Evolutionary conservation across 2,329 filamentous ascomycete species (phyloP), one percentile per base, ranked within the genome.

Genomic region (Colletotrichum lentis): DNA sequence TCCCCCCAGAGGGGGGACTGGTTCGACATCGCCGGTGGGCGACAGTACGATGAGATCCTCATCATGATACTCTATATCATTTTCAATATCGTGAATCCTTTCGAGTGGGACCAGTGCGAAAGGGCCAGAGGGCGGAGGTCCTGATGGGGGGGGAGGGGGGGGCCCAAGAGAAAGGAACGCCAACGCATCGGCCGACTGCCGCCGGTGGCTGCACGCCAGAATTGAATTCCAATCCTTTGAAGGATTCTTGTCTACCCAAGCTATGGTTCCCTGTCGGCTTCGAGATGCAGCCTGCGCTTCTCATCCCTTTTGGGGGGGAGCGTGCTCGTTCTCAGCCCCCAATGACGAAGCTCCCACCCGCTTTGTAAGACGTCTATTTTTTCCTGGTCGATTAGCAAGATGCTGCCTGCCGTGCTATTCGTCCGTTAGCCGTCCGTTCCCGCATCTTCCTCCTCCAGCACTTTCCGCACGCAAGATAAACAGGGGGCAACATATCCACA

Each of bases 351-450:
- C 55, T 63, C n/a, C 64, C 64, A 67, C 60, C 60, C 64, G 64
- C 64, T 67, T 67, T 67, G 64, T 67, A 64, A 67, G 60, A 64
- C 46, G 64, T 67, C 64, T 67, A 64, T 67, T 64, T 67, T 64
- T 64, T 60, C 35, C 20, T 39, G 60, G 16, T 52, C 22, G 54
- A 64, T 67, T 67, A 67, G 52, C 64, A 67, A 67, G 60, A 64
- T 47, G 53, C 31, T 53, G 47, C 27, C 22, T 41, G 47, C 22
- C 22, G 22, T 46, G 14, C 27, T 20, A 64, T 64, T 67, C 46
- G 60, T 47, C 60, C 47, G 16, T 57, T 31, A 39, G 39, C 52
- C 5, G 18, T 53, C 41, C 50, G 20, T 50, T 50, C 47, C 44
- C 47, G 16, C 62, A 56, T 41, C 18, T 61, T 37, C 24, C 27